Evolutionary conservation across 192 early-diverging fungal species (phyloP), one percentile per base, ranked within the genome.

Genomic region (Podila horticola): DNA sequence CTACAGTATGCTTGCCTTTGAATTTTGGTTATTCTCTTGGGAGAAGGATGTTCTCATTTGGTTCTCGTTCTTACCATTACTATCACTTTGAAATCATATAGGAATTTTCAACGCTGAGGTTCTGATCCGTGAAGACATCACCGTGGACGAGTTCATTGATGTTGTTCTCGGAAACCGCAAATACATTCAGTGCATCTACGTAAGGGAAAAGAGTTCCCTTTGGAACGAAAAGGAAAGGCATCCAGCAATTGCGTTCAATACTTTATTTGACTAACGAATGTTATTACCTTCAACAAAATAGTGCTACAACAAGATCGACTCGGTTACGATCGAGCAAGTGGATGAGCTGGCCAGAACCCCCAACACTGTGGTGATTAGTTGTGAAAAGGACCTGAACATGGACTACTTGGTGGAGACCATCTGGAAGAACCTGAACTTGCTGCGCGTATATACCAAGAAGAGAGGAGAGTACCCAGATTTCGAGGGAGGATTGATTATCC

Each of bases 91-190:
- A 66, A 12, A 2, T 29, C 36, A 7, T 0, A 20, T 70, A 86
- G 83, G 92, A 82, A 97, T 99, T 55, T 97, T 98, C 81, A 99
- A 99, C 74, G 97, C 97, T 6, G 97, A 99, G 75, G 91, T 99
- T 8, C 87, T 99, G 72, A 92, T 99, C 65, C 94, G 98, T 63
- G 97, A 99, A 85, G 98, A 98, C 79, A 92, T 95, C 64, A 96
- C 92, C 22, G 93, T 98, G 7, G 98, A 99, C 75, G 92, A 99
- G 74, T 98, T 99, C 82, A 96, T 99, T 74, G 98, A 99, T 84
- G 95, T 99, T n/a, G 93, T 99, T 7, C 90, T 99, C 19, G 97
- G 97, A 28, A 98, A 98, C 88, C 91, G 98, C 64, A 97, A 96
- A 79, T 97, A 99, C 74, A 90, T 99, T 36, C 89, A 91, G n/a